Evolutionary conservation across 2,329 filamentous ascomycete species (phyloP).

Genomic region (Sarocladium oryzae): DNA sequence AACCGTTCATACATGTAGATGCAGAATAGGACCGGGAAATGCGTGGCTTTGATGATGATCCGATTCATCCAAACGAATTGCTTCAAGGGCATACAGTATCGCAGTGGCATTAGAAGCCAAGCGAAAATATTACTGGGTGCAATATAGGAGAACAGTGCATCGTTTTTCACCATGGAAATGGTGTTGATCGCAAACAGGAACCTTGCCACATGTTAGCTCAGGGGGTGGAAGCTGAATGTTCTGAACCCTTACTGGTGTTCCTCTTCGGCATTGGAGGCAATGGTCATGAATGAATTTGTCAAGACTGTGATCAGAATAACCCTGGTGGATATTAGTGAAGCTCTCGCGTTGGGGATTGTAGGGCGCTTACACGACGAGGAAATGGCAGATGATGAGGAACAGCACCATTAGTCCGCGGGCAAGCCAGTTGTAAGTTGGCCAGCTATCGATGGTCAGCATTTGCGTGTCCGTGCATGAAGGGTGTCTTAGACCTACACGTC

Average conservation of each 20-base stretch:
- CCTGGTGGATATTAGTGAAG: constrained; percentile 24
- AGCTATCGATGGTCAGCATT: constrained; percentile 34
- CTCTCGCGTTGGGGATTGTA: too few relatives aligned
- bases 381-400: constrained; percentile 92
- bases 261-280: constrained; percentile 87
- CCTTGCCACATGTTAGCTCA: constrained; percentile 23
- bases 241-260: constrained; percentile 62
- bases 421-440: constrained; percentile 67
- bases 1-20: constrained; percentile 85
- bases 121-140: constrained; percentile 87
- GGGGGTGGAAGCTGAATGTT: constrained; percentile 1
- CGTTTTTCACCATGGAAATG: constrained; percentile 98
- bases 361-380: constrained; percentile 76
- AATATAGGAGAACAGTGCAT: constrained; percentile 89
- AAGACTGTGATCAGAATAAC: constrained; percentile 94
- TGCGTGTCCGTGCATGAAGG: too few relatives aligned
- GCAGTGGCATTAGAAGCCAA: constrained; percentile 78
- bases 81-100: constrained; percentile 72
- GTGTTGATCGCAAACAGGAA: constrained; percentile 96
- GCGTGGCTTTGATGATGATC: constrained; percentile 84
- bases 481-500: constrained; percentile 53
- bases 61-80: constrained; percentile 82
- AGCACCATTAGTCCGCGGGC: constrained; percentile 70
- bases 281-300: constrained; percentile 92
- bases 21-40: constrained; percentile 78